Percentiles rank a stretch among this genome's conserved stretches.
These are phyloP conservation scores for Myxozyma kluyveri DNA, from an alignment of 805 yeast genomes.

Conservation along the genomic window DNA sequence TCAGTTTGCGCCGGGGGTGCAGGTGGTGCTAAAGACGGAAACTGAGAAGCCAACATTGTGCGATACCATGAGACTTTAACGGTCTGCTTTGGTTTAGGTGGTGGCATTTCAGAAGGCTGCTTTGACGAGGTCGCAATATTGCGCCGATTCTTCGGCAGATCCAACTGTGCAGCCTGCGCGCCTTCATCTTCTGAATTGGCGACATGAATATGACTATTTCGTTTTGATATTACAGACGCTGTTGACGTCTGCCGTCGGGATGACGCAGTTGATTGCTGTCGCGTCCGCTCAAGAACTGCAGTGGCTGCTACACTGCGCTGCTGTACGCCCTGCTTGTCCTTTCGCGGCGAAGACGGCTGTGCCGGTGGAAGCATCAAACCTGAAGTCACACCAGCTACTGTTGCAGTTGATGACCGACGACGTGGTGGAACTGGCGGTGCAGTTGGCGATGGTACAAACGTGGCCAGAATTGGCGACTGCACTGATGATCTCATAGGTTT, in stretches of 20 bases:
- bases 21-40: background rate
- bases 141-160: conserved; percentile 1
- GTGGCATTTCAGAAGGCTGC: background rate
- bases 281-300: too few relatives aligned
- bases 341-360: too few relatives aligned
- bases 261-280: too few relatives aligned
- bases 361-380: too few relatives aligned
- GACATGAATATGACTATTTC: too few relatives aligned
- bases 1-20: background rate
- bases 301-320: too few relatives aligned
- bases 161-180: background rate
- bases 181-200: background rate
- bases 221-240: too few relatives aligned
- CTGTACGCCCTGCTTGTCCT: too few relatives aligned
- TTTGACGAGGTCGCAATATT: background rate
- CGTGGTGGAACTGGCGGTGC: background rate
- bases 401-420: background rate
- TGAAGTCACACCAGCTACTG: too few relatives aligned
- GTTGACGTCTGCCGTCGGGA: too few relatives aligned
- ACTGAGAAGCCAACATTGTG: background rate
- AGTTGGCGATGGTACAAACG: background rate
- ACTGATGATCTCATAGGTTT: background rate
- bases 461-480: background rate
- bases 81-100: background rate
- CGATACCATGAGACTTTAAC: background rate